Conservation (phyloP, 306 rosid species). For the Benincasa hispida region DNA sequence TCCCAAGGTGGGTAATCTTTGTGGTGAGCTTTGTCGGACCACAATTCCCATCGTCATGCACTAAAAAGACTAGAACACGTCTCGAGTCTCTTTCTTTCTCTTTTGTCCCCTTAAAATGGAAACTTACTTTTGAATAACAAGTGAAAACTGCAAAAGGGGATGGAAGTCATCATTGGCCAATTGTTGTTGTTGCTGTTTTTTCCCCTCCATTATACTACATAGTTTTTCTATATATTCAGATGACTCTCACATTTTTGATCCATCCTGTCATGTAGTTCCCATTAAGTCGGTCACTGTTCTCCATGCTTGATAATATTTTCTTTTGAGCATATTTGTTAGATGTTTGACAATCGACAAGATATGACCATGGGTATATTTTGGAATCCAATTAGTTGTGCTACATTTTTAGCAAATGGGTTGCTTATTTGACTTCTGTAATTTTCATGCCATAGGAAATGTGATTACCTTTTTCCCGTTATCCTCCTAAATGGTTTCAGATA, state of each 20-base stretch:
- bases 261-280: background rate
- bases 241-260: background rate
- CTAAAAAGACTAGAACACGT: background rate
- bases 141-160: background rate
- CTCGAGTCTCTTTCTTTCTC: background rate
- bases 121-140: background rate
- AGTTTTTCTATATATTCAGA: background rate
- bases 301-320: background rate
- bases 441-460: background rate
- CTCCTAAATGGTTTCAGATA: background rate
- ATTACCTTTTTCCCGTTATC: background rate
- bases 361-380: background rate
- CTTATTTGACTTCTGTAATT: background rate
- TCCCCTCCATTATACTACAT: background rate
- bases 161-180: background rate
- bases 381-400: background rate
- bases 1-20: conserved; percentile 54
- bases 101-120: background rate
- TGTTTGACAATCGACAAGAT: background rate
- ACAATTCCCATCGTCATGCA: background rate
- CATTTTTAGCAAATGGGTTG: background rate
- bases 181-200: background rate
- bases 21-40: background rate
- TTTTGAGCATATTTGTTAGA: background rate
- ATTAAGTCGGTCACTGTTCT: background rate